These are phyloP conservation scores for Neurospora tetraspora DNA, from an alignment of 495 filamentous ascomycete species.

Conservation along the genomic window DNA sequence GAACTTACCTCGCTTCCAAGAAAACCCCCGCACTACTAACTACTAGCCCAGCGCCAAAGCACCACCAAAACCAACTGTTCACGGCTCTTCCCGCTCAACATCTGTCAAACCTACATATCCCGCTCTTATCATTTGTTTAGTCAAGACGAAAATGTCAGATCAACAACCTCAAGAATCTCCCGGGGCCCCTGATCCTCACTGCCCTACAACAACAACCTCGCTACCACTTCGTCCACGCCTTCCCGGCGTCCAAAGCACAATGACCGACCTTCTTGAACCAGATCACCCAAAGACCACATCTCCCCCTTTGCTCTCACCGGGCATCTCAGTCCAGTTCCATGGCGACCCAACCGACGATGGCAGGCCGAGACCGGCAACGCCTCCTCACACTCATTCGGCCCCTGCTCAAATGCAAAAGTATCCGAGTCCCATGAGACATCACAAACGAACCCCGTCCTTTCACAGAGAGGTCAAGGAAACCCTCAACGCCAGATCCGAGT, in stretches of 20 bases:
- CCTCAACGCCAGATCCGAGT: conserved; percentile 78
- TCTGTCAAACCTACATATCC: not conserved
- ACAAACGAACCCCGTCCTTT: conserved; percentile 59
- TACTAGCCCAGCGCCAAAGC: not conserved
- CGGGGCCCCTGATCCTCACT: not conserved
- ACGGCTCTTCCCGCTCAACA: not conserved
- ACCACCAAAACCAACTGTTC: not conserved
- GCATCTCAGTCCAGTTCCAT: conserved; percentile 30
- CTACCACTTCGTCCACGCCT: conserved; percentile 12
- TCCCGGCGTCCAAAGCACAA: not conserved
- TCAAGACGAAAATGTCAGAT: not conserved
- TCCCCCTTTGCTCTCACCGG: conserved; percentile 24
- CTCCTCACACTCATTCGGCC: conserved; percentile 20
- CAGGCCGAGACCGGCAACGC: conserved; percentile 1
- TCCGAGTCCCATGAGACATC: conserved; percentile 65
- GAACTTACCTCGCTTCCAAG: not conserved
- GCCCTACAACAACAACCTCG: not conserved
- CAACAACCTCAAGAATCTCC: not conserved
- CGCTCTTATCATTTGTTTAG: not conserved
- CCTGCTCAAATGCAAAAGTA: conserved; percentile 27
- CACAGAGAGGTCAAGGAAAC: conserved; percentile 82
- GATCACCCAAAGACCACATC: conserved; percentile 4
- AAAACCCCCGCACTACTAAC: not conserved
- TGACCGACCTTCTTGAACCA: conserved; percentile 1
- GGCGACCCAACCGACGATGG: conserved; percentile 8